Conservation (phyloP, 2,329 filamentous ascomycete genomes). For the Claviceps sorghi region DNA sequence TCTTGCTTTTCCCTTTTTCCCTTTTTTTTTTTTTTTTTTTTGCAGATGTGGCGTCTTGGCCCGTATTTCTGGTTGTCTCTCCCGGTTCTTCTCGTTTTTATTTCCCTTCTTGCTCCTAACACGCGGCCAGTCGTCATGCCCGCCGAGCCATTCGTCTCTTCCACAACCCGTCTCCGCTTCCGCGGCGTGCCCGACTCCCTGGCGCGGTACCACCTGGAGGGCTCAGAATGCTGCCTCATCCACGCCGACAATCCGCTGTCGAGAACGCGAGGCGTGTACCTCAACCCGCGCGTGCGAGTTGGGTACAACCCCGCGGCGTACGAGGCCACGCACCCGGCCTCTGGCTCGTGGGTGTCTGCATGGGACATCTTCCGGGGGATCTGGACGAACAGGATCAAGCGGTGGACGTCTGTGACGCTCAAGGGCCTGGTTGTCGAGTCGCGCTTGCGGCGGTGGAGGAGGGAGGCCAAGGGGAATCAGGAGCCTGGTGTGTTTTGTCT, state of each 20-base stretch:
- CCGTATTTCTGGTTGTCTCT: too few relatives aligned
- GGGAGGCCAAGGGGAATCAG: slow-evolving; percentile 17
- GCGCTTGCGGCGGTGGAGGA: slow-evolving; percentile 25
- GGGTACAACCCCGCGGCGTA: slow-evolving; percentile 45
- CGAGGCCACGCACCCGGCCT: slow-evolving; percentile 26
- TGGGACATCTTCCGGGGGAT: slow-evolving; percentile 35
- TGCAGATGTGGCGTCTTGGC: neutral
- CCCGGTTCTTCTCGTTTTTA: too few relatives aligned
- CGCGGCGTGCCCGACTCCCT: slow-evolving; percentile 50
- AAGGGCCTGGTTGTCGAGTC: slow-evolving; percentile 21
- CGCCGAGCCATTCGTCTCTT: slow-evolving; percentile 38
- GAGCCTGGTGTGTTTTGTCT: slow-evolving; percentile 38
- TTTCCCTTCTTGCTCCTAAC: neutral
- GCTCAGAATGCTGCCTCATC: slow-evolving; percentile 66
- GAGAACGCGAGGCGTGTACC: slow-evolving; percentile 39
- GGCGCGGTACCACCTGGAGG: slow-evolving; percentile 50
- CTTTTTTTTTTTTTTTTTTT: neutral
- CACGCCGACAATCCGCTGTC: slow-evolving; percentile 55
- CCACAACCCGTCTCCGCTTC: slow-evolving; percentile 35
- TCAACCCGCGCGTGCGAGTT: slow-evolving; percentile 57
- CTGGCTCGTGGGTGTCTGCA: slow-evolving; percentile 30
- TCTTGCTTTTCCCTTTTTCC: too few relatives aligned
- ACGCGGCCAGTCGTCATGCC: slow-evolving; percentile 29
- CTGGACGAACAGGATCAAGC: slow-evolving; percentile 42
- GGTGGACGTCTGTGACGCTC: slow-evolving; percentile 23